A percentile compares a stretch with the other conserved stretches of the same genome.
Evolutionary conservation across 129 eudicot species (phyloP).

Genomic region (Centaurea solstitialis): DNA sequence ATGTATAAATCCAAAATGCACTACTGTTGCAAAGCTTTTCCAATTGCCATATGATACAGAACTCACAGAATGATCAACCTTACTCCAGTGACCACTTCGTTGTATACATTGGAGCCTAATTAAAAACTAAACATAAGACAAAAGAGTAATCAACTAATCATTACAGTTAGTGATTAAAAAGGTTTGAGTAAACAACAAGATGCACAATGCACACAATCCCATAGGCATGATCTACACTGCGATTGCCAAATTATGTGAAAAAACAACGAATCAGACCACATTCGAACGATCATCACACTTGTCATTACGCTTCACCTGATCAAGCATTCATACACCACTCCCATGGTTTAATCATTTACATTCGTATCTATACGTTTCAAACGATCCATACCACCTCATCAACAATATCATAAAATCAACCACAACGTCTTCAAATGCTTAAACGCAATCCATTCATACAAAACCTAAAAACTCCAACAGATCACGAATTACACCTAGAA

Average conservation of each 20-base stretch:
- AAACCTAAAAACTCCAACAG: background rate
- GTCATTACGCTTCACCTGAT: background rate
- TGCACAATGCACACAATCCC: background rate
- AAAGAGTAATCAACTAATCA: background rate
- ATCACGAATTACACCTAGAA: background rate
- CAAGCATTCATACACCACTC: background rate
- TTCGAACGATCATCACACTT: background rate
- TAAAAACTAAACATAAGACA: background rate
- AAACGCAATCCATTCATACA: background rate
- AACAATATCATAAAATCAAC: background rate
- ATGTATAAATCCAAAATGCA: background rate
- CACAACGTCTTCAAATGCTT: background rate
- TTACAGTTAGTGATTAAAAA: background rate
- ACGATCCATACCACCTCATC: background rate
- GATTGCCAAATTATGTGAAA: background rate
- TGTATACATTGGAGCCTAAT: background rate
- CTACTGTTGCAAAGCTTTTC: background rate
- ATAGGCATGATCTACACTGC: background rate
- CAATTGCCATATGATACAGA: background rate
- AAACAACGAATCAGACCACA: background rate
- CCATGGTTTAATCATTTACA: background rate
- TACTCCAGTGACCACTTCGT: background rate
- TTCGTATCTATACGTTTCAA: background rate
- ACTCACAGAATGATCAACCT: background rate
- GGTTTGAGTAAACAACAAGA: background rate